Percentiles rank a stretch among this genome's conserved stretches.
phyloP scores from a whole-genome alignment of 2,329 filamentous ascomycete species.

The Gaeumannomyces tritici region DNA sequence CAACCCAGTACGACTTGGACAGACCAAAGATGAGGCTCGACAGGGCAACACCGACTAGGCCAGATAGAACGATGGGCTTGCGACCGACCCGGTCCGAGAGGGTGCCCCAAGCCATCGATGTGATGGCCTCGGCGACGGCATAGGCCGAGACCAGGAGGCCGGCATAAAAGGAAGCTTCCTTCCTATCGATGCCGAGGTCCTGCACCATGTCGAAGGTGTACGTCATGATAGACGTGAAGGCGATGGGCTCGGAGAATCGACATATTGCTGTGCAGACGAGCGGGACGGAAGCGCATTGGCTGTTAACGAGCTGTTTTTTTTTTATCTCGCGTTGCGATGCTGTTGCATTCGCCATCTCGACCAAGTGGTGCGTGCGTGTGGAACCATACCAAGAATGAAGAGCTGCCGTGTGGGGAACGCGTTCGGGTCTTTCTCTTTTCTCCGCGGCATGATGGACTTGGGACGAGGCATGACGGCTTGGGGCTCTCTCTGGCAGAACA shows the following conservation, averaged over 20 bases:
- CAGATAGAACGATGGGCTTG: conserved; percentile 19
- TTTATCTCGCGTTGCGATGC: background rate
- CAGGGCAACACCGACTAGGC: conserved; percentile 21
- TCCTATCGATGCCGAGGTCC: conserved; percentile 26
- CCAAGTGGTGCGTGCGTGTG: background rate
- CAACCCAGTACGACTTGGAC: conserved; percentile 30
- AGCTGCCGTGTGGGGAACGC: conserved; percentile 35
- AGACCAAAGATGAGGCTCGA: conserved; percentile 31
- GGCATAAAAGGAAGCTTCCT: conserved; percentile 35
- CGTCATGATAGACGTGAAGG: conserved; percentile 33
- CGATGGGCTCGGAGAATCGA: conserved; percentile 33
- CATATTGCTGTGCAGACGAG: conserved; percentile 25
- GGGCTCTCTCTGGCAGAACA: background rate
- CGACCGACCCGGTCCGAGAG: conserved; percentile 29
- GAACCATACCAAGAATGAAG: conserved; percentile 26
- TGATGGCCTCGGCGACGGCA: conserved; percentile 30
- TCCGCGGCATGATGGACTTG: background rate
- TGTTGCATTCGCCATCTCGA: no score
- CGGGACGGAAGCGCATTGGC: background rate
- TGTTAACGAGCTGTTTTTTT: background rate
- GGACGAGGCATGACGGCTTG: background rate
- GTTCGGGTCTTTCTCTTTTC: background rate
- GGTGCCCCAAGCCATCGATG: conserved; percentile 30
- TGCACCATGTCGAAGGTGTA: conserved; percentile 32
- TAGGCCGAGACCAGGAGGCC: conserved; percentile 37